Percentiles rank a stretch among this genome's conserved stretches.
These are phyloP conservation scores for Colletotrichum melonis DNA, from an alignment of 2,329 filamentous ascomycete species.

Conservation along the genomic window DNA sequence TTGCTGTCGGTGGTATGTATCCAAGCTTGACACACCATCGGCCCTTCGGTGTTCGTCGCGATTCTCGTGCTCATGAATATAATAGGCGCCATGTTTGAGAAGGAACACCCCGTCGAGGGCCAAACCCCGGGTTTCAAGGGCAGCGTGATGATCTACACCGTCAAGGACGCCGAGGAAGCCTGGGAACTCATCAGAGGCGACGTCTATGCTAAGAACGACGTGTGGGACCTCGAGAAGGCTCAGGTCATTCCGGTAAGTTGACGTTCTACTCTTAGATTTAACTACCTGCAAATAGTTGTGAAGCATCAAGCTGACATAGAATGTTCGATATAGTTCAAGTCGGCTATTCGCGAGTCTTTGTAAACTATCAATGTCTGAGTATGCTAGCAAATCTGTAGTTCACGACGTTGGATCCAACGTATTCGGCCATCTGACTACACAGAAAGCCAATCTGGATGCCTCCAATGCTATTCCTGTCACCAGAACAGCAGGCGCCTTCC, in stretches of 20 bases:
- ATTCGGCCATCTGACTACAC: no score
- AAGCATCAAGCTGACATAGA: neutral
- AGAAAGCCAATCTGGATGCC: no score
- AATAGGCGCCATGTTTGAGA: constrained; percentile 25
- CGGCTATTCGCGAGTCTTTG: constrained; percentile 15
- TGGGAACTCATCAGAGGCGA: constrained; percentile 38
- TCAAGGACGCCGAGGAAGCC: constrained; percentile 33
- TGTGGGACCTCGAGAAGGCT: constrained; percentile 40
- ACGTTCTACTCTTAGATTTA: neutral
- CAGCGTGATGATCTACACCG: constrained; percentile 27
- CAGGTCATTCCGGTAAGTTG: constrained; percentile 39
- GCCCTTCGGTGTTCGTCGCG: neutral
- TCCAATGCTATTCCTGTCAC: no score
- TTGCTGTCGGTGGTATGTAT: constrained; percentile 34
- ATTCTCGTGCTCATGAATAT: neutral
- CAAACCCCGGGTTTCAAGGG: constrained; percentile 21
- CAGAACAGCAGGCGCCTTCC: no score
- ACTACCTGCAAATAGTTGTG: no score
- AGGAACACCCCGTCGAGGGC: constrained; percentile 22
- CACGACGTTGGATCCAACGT: no score
- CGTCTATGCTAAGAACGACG: constrained; percentile 37
- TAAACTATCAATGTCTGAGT: neutral
- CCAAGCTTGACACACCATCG: no score
- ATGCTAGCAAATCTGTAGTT: no score
- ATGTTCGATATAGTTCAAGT: constrained; percentile 1